Evolutionary conservation across 768 basidiomycete genomes (phyloP).

Genomic region (Naganishia vaughanmartiniae): DNA sequence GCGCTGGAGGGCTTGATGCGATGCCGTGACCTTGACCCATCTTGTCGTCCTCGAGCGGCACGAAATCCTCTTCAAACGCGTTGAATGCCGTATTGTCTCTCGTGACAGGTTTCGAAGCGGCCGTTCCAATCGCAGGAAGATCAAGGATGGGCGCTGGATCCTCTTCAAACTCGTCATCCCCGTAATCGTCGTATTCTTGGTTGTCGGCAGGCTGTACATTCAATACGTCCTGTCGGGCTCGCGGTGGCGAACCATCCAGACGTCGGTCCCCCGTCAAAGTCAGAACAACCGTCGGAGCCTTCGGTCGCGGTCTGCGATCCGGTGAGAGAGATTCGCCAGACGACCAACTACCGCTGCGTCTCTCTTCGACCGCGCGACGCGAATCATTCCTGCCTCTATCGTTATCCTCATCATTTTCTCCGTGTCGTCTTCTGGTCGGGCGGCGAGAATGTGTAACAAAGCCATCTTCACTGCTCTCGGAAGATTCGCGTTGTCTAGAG

Average conservation of each 20-base stretch:
- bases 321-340: too few relatives aligned
- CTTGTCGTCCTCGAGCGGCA: slow-evolving; percentile 3
- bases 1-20: too few relatives aligned
- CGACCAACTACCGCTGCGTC: background rate
- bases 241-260: background rate
- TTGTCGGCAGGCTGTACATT: background rate
- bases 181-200: background rate
- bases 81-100: slow-evolving; percentile 19
- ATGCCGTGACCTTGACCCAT: background rate
- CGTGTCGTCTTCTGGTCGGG: background rate
- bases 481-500: background rate
- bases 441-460: background rate
- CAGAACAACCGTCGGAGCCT: background rate
- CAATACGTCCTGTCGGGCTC: background rate
- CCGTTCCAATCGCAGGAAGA: slow-evolving; percentile 15
- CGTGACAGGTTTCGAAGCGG: background rate
- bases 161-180: background rate
- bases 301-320: too few relatives aligned
- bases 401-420: background rate
- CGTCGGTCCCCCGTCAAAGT: background rate
- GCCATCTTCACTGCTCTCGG: background rate
- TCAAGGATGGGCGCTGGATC: background rate
- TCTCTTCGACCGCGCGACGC: background rate
- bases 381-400: background rate
- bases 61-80: background rate